Percentiles rank a stretch among this genome's conserved stretches.
These are phyloP conservation scores for Hevea brasiliensis DNA, from an alignment of 345 rosid genomes.

Conservation along the genomic window DNA sequence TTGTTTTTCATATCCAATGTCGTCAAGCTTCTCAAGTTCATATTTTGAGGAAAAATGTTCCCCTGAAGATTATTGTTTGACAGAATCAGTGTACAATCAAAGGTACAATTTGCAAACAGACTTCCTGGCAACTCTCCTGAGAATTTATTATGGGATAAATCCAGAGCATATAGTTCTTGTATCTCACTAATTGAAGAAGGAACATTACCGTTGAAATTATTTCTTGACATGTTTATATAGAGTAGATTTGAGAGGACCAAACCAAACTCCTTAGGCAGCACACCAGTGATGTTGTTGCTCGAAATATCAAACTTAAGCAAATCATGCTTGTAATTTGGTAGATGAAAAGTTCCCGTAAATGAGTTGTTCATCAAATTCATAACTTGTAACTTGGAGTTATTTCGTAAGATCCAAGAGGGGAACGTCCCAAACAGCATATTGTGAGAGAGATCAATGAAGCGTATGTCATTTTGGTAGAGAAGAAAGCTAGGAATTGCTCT, in stretches of 20 bases:
- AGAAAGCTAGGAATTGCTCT: constrained; percentile 6
- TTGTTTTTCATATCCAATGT: constrained; percentile 5
- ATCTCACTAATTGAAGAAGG: constrained; percentile 2
- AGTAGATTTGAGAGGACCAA: neutral
- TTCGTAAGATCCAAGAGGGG: constrained; percentile 5
- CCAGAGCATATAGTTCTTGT: neutral
- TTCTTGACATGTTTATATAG: neutral
- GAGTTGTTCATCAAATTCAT: constrained; percentile 16
- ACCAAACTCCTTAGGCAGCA: constrained; percentile 6
- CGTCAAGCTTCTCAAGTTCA: neutral
- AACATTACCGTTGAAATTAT: constrained; percentile 8
- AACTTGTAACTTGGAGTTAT: constrained; percentile 9
- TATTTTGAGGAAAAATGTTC: neutral
- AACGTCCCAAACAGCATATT: neutral
- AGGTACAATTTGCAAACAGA: neutral
- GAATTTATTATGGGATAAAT: neutral
- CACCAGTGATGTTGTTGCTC: neutral
- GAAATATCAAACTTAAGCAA: neutral
- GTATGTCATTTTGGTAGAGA: constrained; percentile 2
- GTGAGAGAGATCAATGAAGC: constrained; percentile 8
- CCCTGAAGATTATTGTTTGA: constrained; percentile 7
- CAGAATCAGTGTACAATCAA: neutral
- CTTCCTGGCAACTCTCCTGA: neutral
- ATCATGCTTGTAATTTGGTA: neutral
- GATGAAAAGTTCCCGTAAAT: constrained; percentile 3